Percentiles rank a stretch among this genome's conserved stretches.
Conservation (phyloP, 345 rosid genomes). For the Salix exigua region DNA sequence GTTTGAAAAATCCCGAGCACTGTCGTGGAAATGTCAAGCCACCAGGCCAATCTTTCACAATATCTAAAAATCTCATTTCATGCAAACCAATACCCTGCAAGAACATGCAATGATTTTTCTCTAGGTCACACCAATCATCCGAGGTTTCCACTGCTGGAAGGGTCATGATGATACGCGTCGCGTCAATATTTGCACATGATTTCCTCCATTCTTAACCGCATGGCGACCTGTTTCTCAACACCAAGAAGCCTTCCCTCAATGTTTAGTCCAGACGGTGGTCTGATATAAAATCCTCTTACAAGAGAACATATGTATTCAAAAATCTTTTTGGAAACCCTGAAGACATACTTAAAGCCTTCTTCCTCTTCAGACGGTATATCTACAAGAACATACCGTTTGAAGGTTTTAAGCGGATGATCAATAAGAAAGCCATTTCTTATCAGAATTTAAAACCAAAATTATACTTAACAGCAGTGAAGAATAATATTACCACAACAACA, state of each 20-base stretch:
- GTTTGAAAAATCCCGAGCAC: slow-evolving; percentile 74
- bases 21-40: slow-evolving; percentile 51
- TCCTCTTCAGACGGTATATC: slow-evolving; percentile 50
- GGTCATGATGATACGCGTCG: slow-evolving; percentile 84
- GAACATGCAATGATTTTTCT: slow-evolving; percentile 84
- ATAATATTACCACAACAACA: background rate
- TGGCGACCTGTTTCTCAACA: slow-evolving; percentile 96
- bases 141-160: slow-evolving; percentile 92
- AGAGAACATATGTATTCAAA: slow-evolving; percentile 84
- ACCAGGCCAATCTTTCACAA: slow-evolving; percentile 95
- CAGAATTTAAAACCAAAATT: background rate
- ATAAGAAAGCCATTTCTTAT: background rate
- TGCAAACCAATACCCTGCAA: slow-evolving; percentile 84
- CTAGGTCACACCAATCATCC: slow-evolving; percentile 92
- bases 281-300: slow-evolving; percentile 85
- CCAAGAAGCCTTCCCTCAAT: slow-evolving; percentile 95
- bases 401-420: background rate
- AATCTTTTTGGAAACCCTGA: slow-evolving; percentile 75
- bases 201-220: slow-evolving; percentile 42
- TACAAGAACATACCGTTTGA: background rate
- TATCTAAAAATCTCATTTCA: slow-evolving; percentile 86
- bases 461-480: background rate
- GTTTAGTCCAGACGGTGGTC: slow-evolving; percentile 95
- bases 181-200: slow-evolving; percentile 65
- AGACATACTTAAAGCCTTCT: slow-evolving; percentile 86